Evolutionary conservation across 139 green algal genomes (phyloP), one percentile per base, ranked within the genome.

Genomic region (Pleodorina starrii): DNA sequence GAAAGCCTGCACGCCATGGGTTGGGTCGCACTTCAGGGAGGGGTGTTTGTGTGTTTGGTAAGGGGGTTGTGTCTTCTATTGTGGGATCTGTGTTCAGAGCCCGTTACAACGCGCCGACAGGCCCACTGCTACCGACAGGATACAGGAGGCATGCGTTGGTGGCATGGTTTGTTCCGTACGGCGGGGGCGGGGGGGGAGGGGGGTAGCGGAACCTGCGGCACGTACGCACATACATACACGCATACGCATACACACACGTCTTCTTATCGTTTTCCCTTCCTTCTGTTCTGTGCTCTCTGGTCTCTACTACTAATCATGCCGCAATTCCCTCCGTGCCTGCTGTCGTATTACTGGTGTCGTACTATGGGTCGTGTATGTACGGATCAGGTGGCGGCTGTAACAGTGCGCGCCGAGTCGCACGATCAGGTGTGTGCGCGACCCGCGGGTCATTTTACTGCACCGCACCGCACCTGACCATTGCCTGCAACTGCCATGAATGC

Each of bases 371-470:
- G 54, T 66, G 29, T 25, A 12, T 66, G 54, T 25, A 5, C 9
- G 54, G 25, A 21, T 9, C 48, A 69, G 76, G 76, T 84, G 78
- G 78, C 36, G 35, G 36, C 51, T 16, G 51, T 85, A 35, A 60
- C 19, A 38, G 51, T 85, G 11, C 7, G 25, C 25, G 35, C 21
- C 7, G 78, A 85, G 51, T 42, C 78, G 19, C 78, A 85, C 23
- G 78, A 85, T 21, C 76, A 84, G 76, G 76, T 84, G 40, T n/a
- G n/a, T n/a, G n/a, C n/a, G n/a, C n/a, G n/a, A 29, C 21, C 25
- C 63, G 12, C 11, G 48, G 48, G 48, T 57, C 48, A n/a, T n/a
- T n/a, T n/a, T n/a, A n/a, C n/a, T n/a, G n/a, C n/a, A n/a, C n/a
- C n/a, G n/a, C n/a, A n/a, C n/a, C n/a, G n/a, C n/a, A n/a, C n/a